phyloP scores from a whole-genome alignment of 768 basidiomycete species.

The Naematelia encephala region DNA sequence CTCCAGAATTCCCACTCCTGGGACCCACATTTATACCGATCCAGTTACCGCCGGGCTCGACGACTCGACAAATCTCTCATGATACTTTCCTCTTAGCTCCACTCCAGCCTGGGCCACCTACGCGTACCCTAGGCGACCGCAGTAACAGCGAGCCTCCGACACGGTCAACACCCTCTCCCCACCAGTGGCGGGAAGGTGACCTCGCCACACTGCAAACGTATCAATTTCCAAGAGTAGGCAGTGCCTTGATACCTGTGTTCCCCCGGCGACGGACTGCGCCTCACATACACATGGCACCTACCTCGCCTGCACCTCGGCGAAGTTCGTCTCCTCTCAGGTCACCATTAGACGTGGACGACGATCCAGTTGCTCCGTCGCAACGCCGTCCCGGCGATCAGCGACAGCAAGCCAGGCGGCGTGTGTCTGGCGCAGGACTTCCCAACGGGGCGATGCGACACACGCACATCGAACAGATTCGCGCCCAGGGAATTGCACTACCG shows the following conservation, averaged over 20 bases:
- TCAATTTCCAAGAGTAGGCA: not conserved
- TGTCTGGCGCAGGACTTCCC: no score
- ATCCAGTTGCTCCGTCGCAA: no score
- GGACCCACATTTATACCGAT: not conserved
- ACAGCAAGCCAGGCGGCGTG: no score
- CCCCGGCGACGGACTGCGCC: not conserved
- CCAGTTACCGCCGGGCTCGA: not conserved
- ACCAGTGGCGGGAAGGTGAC: not conserved
- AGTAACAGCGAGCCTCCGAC: not conserved
- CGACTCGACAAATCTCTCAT: not conserved
- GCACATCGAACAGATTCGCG: no score
- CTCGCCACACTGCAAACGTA: not conserved
- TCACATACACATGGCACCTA: not conserved
- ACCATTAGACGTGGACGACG: not conserved
- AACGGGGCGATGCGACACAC: no score
- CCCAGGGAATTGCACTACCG: no score
- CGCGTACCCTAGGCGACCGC: no score
- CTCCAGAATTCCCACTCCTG: not conserved
- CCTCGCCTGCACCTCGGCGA: not conserved
- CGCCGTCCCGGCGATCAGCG: no score
- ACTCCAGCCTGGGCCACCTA: no score
- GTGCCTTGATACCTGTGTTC: not conserved
- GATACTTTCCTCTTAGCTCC: not conserved
- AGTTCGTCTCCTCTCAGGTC: not conserved
- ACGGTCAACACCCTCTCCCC: not conserved